A percentile compares a stretch with the other conserved stretches of the same genome.
Evolutionary conservation across 768 basidiomycete genomes (phyloP).

Genomic region (Lepiota subincarnata): DNA sequence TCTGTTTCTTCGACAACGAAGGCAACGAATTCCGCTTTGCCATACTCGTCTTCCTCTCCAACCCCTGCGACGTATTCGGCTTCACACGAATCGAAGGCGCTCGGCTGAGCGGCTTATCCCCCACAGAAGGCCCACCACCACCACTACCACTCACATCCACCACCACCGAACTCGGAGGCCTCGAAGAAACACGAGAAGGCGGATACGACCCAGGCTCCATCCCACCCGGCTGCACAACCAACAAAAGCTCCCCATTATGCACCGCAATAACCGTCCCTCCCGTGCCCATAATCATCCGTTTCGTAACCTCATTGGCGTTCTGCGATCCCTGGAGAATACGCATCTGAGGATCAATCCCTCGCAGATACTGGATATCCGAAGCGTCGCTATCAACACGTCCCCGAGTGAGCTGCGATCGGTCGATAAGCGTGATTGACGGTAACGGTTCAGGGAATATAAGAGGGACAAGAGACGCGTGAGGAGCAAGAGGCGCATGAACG

Average conservation of each 20-base stretch:
- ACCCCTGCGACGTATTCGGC: conserved; percentile 57
- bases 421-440: conserved; percentile 63
- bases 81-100: conserved; percentile 78
- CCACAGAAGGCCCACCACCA: too few relatives aligned
- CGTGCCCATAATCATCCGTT: conserved; percentile 39
- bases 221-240: conserved; percentile 59
- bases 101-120: conserved; percentile 49
- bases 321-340: conserved; percentile 27
- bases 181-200: conserved; percentile 57
- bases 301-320: conserved; percentile 27
- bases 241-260: conserved; percentile 68
- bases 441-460: conserved; percentile 75
- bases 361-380: conserved; percentile 58
- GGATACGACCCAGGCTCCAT: conserved; percentile 50
- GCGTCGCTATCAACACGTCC: conserved; percentile 69
- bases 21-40: conserved; percentile 76
- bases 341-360: conserved; percentile 42
- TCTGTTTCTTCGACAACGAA: conserved; percentile 61
- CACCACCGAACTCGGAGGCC: conserved; percentile 64
- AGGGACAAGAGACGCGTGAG: conserved; percentile 51
- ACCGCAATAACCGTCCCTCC: conserved; percentile 71
- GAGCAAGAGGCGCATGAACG: conserved; percentile 21
- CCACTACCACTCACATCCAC: conserved; percentile 31
- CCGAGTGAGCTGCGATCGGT: conserved; percentile 59
- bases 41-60: conserved; percentile 75